Base-by-base conservation (phyloP, 2,329 filamentous ascomycete species). In the Exophiala sp. region DNA sequence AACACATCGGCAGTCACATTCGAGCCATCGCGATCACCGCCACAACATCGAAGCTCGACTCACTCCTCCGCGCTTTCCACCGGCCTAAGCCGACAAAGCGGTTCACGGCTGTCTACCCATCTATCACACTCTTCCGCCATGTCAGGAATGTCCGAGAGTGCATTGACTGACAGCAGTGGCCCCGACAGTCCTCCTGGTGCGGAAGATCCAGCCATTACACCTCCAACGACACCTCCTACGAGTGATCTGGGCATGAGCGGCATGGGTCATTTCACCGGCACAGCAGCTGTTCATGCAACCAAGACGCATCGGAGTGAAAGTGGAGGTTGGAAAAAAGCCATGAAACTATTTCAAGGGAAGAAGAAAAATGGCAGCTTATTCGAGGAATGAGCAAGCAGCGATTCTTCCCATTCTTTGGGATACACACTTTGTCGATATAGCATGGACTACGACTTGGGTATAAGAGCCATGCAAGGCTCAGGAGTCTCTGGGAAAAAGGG, bases 241-340 rank as follows among this genome's bases (percentile, higher is more conserved):
- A 75, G 71, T 33, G 75, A 78, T 46, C 44, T 65, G 40, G 56
- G 59, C 45, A 50, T 45, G 60, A 67, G 36, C 50, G 48, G 55
- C 35, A 36, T 40, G 29, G 46, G 53, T n/a, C 44, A 54, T 33
- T 11, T 29, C 29, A 48, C 52, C 38, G 41, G 51, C 40, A 11
- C 49, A 44, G 18, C 52, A 42, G 48, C 51, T 16, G 61, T 68
- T 41, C 53, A 50, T 75, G 70, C 54, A 70, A 72, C n/a, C 71
- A 72, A 63, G 62, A 63, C 55, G 69, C 72, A 56, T 65, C 71
- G 55, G 72, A 78, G 61, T 29, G 62, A 64, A 43, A 64, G 62
- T 46, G 76, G 77, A 60, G 72, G 75, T 4, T 79, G 76, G 75
- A 78, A 77, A 65, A 78, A 78, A 60, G 75, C 75, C 2, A 73